Percentiles rank a stretch among this genome's conserved stretches.
phyloP scores from a whole-genome alignment of 176 grass and related monocot genomes.

The Eragrostis curvula region DNA sequence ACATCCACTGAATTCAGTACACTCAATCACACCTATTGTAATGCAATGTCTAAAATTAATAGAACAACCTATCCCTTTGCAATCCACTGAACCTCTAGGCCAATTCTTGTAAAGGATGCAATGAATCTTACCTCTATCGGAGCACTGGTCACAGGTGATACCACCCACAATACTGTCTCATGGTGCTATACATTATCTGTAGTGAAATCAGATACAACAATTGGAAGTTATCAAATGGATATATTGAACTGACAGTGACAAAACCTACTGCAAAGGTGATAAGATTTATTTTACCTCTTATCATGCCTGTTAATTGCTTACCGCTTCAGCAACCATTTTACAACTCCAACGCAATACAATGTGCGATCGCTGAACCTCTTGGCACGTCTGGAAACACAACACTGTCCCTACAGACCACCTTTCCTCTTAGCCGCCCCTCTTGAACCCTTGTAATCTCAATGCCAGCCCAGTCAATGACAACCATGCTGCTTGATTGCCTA shows the following conservation, averaged over 20 bases:
- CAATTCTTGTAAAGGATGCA: not conserved
- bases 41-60: not conserved
- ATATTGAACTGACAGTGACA: not conserved
- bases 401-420: slow-evolving; percentile 69
- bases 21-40: not conserved
- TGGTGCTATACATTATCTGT: not conserved
- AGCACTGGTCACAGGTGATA: not conserved
- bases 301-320: slow-evolving; percentile 2
- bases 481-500: slow-evolving; percentile 49
- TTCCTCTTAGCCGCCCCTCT: slow-evolving; percentile 55
- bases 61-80: not conserved
- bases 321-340: slow-evolving; percentile 38
- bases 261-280: not conserved
- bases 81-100: not conserved
- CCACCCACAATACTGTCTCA: not conserved
- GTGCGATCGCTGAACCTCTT: slow-evolving; percentile 59
- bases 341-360: slow-evolving; percentile 76
- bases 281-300: not conserved
- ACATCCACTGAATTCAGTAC: not conserved
- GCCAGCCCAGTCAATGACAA: slow-evolving; percentile 79
- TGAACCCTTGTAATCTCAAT: slow-evolving; percentile 55
- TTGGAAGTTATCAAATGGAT: not conserved
- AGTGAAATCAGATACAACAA: not conserved
- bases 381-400: slow-evolving; percentile 46
- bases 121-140: not conserved